Base-by-base conservation (phyloP, 495 filamentous ascomycete species). In the Halenospora varia region DNA sequence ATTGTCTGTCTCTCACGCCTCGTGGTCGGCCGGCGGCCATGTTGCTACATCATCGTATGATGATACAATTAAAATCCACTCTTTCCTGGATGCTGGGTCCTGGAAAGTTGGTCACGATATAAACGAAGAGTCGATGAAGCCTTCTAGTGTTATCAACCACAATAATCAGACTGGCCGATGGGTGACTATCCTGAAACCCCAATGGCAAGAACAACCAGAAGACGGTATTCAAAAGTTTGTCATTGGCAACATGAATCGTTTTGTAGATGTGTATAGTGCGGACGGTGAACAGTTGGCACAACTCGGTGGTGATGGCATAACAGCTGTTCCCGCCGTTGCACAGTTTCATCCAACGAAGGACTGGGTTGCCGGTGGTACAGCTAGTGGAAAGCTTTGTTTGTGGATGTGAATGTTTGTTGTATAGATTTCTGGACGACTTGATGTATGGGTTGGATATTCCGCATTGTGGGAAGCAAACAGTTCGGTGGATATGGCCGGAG, bases 211-310 rank as follows among this genome's bases (percentile, higher is more conserved):
- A 18, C 81, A 79, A 50, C 94, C 94, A 0, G 75, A 77, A 39
- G 88, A 92, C 48, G 83, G 82, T 22, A 81, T 91, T 4, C 86
- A 96, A 53, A 88, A 89, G 48, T 90, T 97, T 70, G 91, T 85
- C 45, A 93, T 98, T 57, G 95, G 89, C 0, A 97, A 96, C 67
- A 97, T 97, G 94, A 96, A 96, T 68, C 84, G 94, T 18, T 97
- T 96, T 61, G 88, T 97, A 2, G 94, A 98, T 68, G 81, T 98
- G 6, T 97, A 87, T 70, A 86, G 84, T 11, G 73, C 79, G 10
- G 75, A 82, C 26, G 94, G 94, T 1, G 85, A 94, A 65, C 92
- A 97, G 70, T 75, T 98, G 29, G 95, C 90, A 2, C 93, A 97
- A 73, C 76, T 98, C 6, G 88, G 85, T 2, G 89, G 90, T 4